Evolutionary conservation across 768 basidiomycete genomes (phyloP).

Genomic region (Tulasnella sp.): DNA sequence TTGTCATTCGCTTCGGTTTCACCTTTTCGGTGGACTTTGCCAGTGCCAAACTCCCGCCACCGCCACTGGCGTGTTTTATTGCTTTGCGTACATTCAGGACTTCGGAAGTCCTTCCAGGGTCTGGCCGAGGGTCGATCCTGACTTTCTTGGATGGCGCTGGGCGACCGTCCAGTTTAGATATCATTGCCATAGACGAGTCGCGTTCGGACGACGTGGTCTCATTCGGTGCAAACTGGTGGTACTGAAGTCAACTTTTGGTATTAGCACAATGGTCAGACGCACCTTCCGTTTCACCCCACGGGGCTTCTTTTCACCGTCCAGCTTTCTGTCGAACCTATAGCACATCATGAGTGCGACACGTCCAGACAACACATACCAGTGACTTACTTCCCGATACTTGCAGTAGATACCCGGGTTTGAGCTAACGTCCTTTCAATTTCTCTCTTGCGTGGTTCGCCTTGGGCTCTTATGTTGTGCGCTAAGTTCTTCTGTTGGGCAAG

Average conservation of each 20-base stretch:
- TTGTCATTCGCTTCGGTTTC: neutral
- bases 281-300: constrained; percentile 91
- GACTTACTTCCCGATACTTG: constrained; percentile 66
- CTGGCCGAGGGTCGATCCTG: constrained; percentile 35
- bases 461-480: constrained; percentile 31
- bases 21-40: constrained; percentile 23
- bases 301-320: constrained; percentile 85
- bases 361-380: neutral
- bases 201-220: constrained; percentile 62
- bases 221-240: constrained; percentile 67
- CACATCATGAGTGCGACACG: too few relatives aligned
- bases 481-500: constrained; percentile 61
- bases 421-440: constrained; percentile 68
- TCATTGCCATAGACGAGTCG: constrained; percentile 55
- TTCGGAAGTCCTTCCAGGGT: constrained; percentile 28
- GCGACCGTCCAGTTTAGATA: constrained; percentile 59
- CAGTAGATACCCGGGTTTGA: constrained; percentile 70
- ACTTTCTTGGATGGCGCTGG: constrained; percentile 47
- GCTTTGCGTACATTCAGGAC: constrained; percentile 85
- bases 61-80: constrained; percentile 60
- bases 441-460: constrained; percentile 39
- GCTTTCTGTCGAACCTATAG: constrained; percentile 64
- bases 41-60: constrained; percentile 49
- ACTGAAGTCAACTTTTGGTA: constrained; percentile 1
- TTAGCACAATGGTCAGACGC: constrained; percentile 17